Base-by-base conservation (phyloP, 495 filamentous ascomycete species). In the Penicillium subrubescens region DNA sequence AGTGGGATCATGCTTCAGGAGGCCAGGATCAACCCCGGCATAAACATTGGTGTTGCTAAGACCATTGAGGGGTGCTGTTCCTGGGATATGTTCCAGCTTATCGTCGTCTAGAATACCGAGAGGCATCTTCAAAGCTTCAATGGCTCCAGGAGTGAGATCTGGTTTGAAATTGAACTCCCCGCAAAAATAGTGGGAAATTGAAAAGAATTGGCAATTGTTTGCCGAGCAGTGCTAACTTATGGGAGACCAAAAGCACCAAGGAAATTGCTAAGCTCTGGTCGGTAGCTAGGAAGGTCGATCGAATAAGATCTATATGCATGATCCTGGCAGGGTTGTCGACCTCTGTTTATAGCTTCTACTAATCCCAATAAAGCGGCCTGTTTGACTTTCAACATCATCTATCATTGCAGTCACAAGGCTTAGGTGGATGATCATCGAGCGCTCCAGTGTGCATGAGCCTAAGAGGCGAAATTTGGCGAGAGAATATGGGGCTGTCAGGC, bases 41-140 rank as follows among this genome's bases (percentile, higher is more conserved):
- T 73, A 75, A 23, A 50, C 46, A 19, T 60, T 60, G 31, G 65
- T 62, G 12, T 65, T 48, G 6, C 62, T 50, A 15, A 71, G 64
- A 27, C 69, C 65, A 43, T 71, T 72, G n/a, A 75, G 63, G 15
- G 72, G 72, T 15, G 72, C 72, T 12, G 72, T 75, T 21, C 90
- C 91, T 51, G 90, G 90, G 56, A 92, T 88, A 72, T 89, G 84
- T 70, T 84, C 81, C 52, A 85, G 76, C 60, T 81, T 81, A 50
- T 64, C 76, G 67, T 88, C 83, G 66, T 93, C 86, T 27, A 94
- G 81, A 61, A 94, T 84, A 51, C 90, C 88, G 62, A 94, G 77
- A 41, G 90, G 89, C 92, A 94, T 94, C 29, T 61, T 61, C 51
- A 15, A 8, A 52, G 39, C 23, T 58, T 33, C 1, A 14, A 17